Conservation (phyloP, 176 grass and related monocot genomes). For the Luzula sylvatica region DNA sequence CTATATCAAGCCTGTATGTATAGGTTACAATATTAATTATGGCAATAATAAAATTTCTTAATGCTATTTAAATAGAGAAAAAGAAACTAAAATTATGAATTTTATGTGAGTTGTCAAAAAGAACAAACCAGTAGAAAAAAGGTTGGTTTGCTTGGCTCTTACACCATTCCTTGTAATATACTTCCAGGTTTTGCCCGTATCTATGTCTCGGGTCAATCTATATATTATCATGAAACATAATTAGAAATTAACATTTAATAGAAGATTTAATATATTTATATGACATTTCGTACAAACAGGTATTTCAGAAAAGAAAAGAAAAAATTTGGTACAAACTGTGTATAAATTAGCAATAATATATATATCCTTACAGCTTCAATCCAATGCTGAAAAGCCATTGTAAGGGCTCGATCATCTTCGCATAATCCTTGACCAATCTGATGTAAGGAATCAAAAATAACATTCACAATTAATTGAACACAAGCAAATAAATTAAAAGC, state of each 20-base stretch:
- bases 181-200: constrained; percentile 61
- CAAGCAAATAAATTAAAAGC: background rate
- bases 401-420: constrained; percentile 4
- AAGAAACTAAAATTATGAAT: no score
- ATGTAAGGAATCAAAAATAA: background rate
- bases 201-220: constrained; percentile 86
- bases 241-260: no score
- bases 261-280: no score
- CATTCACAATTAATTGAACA: background rate
- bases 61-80: no score
- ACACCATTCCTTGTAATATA: constrained; percentile 64
- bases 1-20: constrained; percentile 29
- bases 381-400: constrained; percentile 19
- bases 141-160: constrained; percentile 34
- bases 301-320: background rate
- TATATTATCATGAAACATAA: no score
- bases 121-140: constrained; percentile 76
- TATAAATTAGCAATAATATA: no score
- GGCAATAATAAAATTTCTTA: background rate
- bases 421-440: constrained; percentile 9
- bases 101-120: background rate
- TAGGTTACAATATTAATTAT: background rate
- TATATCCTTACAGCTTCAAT: constrained; percentile 9
- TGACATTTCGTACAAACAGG: background rate
- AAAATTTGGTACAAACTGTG: no score